Evolutionary conservation across 192 early-diverging fungal species (phyloP), one percentile per base, ranked within the genome.

Genomic region (Podila clonocystis): DNA sequence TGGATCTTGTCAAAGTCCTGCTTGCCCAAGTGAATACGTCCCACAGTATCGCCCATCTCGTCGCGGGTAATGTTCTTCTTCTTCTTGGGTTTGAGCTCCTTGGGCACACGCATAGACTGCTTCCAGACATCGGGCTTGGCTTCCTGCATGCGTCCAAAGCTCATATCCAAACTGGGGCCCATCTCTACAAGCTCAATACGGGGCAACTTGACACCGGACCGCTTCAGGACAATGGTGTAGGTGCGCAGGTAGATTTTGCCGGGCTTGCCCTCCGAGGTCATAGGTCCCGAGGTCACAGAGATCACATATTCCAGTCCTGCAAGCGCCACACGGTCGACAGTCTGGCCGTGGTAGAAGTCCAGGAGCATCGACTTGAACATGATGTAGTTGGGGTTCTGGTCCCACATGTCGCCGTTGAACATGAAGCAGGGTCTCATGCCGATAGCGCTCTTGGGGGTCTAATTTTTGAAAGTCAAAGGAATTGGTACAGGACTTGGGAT

Each of bases 1-100:
- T 99, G 97, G 85, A 99, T 87, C 89, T 95, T 95, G 65, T 86
- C 74, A 58, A 99, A 89, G 58, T 98, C 92, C 83, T 99, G 98
- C 76, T 91, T 91, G 68, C 94, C 91, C 90, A 98, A 84, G 85
- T 98, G 96, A 59, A 99, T 89, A 65, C 95, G 90, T 11, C 96
- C 98, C 48, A 93, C 87, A 84, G 93, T 93, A 75, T 99, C 95
- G 57, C 96, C 96, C 82, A 98, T 89, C n/a, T 90, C 94, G 76
- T 97, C 94, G 45, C 87, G 86, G 62, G 89, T 88, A 62, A 99
- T 87, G 76, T 99, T 99, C 94, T 99, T 99, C 72, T 88, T 89
- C 87, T 97, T 97, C 82, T 91, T 93, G 52, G 83, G 83, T 90
- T 94, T 91, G 61, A 93, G 74, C 86, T 96, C 94, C 85, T 93